Evolutionary conservation across 495 filamentous ascomycete species (phyloP), one percentile per base, ranked within the genome.

Genomic region (Aspergillus nanangensis): DNA sequence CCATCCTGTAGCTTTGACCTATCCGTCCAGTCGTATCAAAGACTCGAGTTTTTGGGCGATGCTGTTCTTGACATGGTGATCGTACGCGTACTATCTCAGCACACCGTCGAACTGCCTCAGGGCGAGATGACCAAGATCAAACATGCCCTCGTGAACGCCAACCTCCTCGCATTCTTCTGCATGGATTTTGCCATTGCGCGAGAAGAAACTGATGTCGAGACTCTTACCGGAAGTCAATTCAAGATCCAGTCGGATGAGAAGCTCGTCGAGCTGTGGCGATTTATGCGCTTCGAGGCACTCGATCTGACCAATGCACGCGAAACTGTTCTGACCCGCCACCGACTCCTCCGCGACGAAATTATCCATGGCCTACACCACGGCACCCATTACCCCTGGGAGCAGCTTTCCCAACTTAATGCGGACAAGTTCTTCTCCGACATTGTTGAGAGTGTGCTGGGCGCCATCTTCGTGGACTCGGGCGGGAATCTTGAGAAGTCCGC

Each of bases 21-120:
- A n/a, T 58, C 61, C 7, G 66, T 66, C 1, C 70, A 79, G 25
- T 91, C 85, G 5, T 88, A 94, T 60, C 86, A 97, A 52, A 82
- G 91, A 0, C 75, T 96, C 11, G 93, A 98, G 60, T 97, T 90
- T 61, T 73, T 96, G 1, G 93, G 93, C 7, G 93, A 98, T 56
- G 77, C 90, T 0, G 67, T 96, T 9, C 79, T 98, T 0, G 93
- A 98, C 58, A 81, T 79, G 60, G 61, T 96, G 39, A 71, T 97
- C 37, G 76, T 85, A 8, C 67, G 63, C 2, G 61, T 60, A 1
- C 65, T 89, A 8, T 79, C 69, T 49, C 54, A 66, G 0, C 63
- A 69, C 27, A 57, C 66, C 2, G 51, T 53, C 7, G 55, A 74
- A 13, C 66, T 92, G 14, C 58, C 75, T 1, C 80, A 87, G 35